Base-by-base conservation (phyloP, 441 rosid genomes). In the Eutrema salsugineum region DNA sequence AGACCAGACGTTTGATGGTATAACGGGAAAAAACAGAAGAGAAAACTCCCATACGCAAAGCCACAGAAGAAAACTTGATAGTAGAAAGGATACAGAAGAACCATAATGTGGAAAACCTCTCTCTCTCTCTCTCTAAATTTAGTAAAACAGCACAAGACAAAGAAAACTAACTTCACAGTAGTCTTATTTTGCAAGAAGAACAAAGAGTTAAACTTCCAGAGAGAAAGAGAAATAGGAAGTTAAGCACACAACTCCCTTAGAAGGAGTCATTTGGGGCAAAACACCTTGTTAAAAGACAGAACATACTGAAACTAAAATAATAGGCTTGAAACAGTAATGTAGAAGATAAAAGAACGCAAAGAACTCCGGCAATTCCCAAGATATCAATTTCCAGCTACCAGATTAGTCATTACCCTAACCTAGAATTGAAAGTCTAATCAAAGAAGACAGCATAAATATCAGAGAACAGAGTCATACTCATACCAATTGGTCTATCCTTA, bases 391-490 rank as follows among this genome's bases (percentile, higher is more conserved):
- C 11, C 8, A 11, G 79, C 17, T 24, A 64, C 67, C 50, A 51
- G 61, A 69, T 6, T 64, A 58, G 47, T 24, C 76, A 64, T 47
- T 12, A 70, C 36, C 71, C 67, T 70, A 56, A 57, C 60, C 79
- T 22, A 63, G 51, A 62, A 20, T 17, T 32, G 60, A 65, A 76
- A 50, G 11, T 43, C 67, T 64, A 64, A 70, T 15, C 40, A 40
- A 70, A 10, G 27, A 70, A 56, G 47, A 22, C 51, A 11, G 11
- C 60, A 61, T 8, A 68, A 39, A 63, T 62, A 68, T 35, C 48
- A 42, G 14, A 38, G 43, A 58, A 63, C 7, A 64, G 24, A 8
- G 10, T 38, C 62, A 60, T 60, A 59, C 63, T 38, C 62, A 60
- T 60, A 59, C 63, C 73, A 51, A 68, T 48, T 68, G 67, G 60